phyloP scores from a whole-genome alignment of 345 rosid species.

The Hibiscus mutabilis region DNA sequence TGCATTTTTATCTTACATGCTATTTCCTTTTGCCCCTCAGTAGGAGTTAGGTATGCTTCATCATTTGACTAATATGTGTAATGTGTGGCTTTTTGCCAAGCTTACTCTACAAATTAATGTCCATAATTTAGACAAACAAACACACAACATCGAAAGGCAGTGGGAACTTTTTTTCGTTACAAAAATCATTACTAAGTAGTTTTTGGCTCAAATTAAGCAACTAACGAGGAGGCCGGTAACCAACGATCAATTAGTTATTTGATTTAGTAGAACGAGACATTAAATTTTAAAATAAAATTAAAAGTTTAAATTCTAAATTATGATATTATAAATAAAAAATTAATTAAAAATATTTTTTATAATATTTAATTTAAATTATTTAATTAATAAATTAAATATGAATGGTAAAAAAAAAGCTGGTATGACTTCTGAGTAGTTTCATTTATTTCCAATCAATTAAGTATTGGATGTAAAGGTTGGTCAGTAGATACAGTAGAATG shows the following conservation, averaged over 20 bases:
- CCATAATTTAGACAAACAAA: neutral
- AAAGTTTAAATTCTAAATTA: no score
- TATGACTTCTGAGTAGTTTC: neutral
- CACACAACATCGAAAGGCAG: neutral
- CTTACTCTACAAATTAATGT: neutral
- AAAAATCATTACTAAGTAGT: neutral
- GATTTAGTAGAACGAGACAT: no score
- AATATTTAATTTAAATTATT: no score
- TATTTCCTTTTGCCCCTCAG: neutral
- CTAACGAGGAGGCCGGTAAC: neutral
- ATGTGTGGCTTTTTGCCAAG: neutral
- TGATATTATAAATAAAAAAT: no score
- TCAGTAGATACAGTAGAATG: slow-evolving; percentile 14
- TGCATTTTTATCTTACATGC: neutral
- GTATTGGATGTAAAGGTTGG: neutral
- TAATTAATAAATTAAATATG: no score
- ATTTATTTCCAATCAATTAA: neutral
- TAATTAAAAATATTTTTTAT: no score
- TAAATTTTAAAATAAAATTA: no score
- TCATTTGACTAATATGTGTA: neutral
- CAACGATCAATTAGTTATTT: no score
- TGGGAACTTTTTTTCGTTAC: neutral
- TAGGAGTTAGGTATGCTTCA: neutral
- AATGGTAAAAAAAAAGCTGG: no score
- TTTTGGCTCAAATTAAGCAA: neutral